Percentiles rank a stretch among this genome's conserved stretches.
phyloP scores from a whole-genome alignment of 2,329 filamentous ascomycete species.

The Fusarium palustre region DNA sequence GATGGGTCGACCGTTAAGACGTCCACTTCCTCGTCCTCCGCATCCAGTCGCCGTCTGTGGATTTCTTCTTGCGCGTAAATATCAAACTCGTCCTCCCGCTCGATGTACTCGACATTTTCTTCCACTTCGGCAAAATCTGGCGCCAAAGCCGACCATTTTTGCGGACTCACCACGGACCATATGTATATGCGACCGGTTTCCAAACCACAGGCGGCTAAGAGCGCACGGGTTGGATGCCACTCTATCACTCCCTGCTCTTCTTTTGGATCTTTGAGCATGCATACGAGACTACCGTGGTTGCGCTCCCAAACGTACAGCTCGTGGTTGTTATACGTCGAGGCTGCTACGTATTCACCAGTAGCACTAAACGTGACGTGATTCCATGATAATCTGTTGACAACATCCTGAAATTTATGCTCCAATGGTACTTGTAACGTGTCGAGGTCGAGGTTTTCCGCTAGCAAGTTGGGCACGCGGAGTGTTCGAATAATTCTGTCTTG shows the following conservation, averaged over 20 bases:
- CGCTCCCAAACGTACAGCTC: conserved; percentile 99
- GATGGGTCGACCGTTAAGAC: conserved; percentile 81
- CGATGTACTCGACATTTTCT: conserved; percentile 97
- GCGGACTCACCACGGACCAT: conserved; percentile 94
- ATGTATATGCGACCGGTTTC: conserved; percentile 95
- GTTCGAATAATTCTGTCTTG: conserved; percentile 96
- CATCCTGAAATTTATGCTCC: conserved; percentile 98
- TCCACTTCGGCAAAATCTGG: conserved; percentile 98
- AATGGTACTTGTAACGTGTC: conserved; percentile 90
- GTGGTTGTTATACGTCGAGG: conserved; percentile 97
- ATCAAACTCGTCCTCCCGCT: conserved; percentile 97
- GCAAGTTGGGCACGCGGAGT: conserved; percentile 85
- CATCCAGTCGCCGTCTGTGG: conserved; percentile 87
- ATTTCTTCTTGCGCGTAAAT: conserved; percentile 96
- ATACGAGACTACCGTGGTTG: conserved; percentile 90
- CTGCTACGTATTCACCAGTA: conserved; percentile 94
- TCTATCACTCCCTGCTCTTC: conserved; percentile 97
- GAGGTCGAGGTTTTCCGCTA: conserved; percentile 76
- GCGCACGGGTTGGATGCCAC: conserved; percentile 90
- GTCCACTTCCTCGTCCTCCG: conserved; percentile 94
- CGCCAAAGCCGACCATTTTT: conserved; percentile 96
- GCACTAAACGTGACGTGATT: conserved; percentile 97
- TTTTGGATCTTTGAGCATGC: conserved; percentile 95
- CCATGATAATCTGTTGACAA: conserved; percentile 95
- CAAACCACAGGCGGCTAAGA: conserved; percentile 90